Evolutionary conservation across 176 grass and related monocot species (phyloP), one percentile per base, ranked within the genome.

Genomic region (Rhipidocladum racemiflorum): DNA sequence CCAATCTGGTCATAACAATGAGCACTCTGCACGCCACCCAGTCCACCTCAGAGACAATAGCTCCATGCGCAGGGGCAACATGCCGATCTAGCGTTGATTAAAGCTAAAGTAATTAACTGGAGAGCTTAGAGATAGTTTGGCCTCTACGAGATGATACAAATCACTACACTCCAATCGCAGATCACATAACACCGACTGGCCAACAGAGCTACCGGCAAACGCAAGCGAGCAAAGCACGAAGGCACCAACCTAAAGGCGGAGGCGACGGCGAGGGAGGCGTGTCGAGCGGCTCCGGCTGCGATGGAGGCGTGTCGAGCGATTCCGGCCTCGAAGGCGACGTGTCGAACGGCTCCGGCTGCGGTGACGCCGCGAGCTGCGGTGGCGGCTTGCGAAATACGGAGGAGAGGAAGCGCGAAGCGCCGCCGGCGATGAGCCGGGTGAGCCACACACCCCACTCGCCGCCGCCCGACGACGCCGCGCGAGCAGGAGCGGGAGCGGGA

Each of bases 331-430:
- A 56, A 38, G 62, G 38, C 27, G 29, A 61, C 8, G 61, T 32
- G 7, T 75, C 50, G 20, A 56, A 56, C 18, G 6, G 39, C 27
- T 60, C 27, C 39, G 12, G 28, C 57, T 34, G 62, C 7, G 82
- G 36, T 2, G 53, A 30, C 42, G 76, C 87, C 11, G 68, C 32
- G 23, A 80, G 76, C 70, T 61, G 61, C 14, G 55, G 64, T 4
- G 36, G 36, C 11, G 72, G 25, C 84, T 81, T 92, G 15, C 72
- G 43, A 57, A 93, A 87, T 43, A 90, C 62, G 32, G 82, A 85
- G 23, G 82, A 77, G 3, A 90, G 80, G 36, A 90, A 10, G 9
- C 46, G 79, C 36, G 88, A 82, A 38, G 81, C 85, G 72, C 81
- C 29, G 5, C 72, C 17, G 62, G 88, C 12, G 56, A 92, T 54